phyloP scores from a whole-genome alignment of 2,329 filamentous ascomycete species.

The Paradendryphiella salina region DNA sequence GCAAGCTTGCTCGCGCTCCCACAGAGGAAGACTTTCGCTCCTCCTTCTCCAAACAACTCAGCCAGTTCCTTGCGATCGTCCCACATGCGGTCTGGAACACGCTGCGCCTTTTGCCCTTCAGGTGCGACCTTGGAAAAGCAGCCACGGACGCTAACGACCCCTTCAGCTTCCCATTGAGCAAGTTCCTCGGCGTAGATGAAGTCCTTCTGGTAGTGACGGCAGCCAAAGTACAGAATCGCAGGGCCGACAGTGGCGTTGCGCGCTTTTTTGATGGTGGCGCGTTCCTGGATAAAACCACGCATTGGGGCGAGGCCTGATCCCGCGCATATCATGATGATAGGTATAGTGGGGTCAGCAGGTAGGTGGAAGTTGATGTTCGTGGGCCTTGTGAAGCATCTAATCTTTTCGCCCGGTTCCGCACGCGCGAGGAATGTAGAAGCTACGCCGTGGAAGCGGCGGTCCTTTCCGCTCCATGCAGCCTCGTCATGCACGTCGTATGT shows the following conservation, averaged over 20 bases:
- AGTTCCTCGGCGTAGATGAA: slow-evolving; percentile 63
- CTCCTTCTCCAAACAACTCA: slow-evolving; percentile 47
- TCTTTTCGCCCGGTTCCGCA: slow-evolving; percentile 8
- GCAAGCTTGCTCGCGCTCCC: slow-evolving; percentile 56
- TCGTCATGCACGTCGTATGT: slow-evolving; percentile 12
- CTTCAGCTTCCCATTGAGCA: slow-evolving; percentile 30
- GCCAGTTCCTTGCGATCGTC: slow-evolving; percentile 50
- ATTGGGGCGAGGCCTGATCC: slow-evolving; percentile 40
- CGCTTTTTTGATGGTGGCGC: slow-evolving; percentile 26
- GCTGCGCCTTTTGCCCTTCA: slow-evolving; percentile 57
- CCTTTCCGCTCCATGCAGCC: slow-evolving; percentile 7
- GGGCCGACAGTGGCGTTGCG: slow-evolving; percentile 54
- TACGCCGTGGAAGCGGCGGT: slow-evolving; percentile 10
- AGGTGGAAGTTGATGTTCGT: slow-evolving; percentile 14
- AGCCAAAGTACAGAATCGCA: slow-evolving; percentile 65
- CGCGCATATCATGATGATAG: slow-evolving; percentile 53
- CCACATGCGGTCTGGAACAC: slow-evolving; percentile 56
- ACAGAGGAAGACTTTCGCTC: slow-evolving; percentile 64
- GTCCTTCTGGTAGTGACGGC: slow-evolving; percentile 58
- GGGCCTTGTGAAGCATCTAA: slow-evolving; percentile 10
- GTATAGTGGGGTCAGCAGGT: slow-evolving; percentile 43
- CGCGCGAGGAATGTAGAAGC: slow-evolving; percentile 8
- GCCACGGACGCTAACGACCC: slow-evolving; percentile 9
- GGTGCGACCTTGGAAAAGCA: slow-evolving; percentile 66
- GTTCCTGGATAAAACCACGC: slow-evolving; percentile 41